Base-by-base conservation (phyloP, 805 yeast genomes). In the Wickerhamiella kurtzmanii region DNA sequence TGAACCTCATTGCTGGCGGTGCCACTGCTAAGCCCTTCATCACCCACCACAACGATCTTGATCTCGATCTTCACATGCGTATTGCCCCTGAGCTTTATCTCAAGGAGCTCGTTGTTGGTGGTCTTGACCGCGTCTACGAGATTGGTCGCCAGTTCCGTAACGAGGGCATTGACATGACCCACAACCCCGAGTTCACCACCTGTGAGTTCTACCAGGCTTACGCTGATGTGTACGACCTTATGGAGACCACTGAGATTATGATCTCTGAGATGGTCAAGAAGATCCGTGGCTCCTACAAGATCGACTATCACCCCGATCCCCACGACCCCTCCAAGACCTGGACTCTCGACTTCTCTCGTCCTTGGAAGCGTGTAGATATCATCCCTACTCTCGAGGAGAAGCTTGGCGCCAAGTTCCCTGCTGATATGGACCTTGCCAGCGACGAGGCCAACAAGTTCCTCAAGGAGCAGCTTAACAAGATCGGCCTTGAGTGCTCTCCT, bases 361-460 rank as follows among this genome's bases (percentile, higher is more conserved):
- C 98, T 55, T 89, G 98, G 98, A 92, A 87, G 80, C 82, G 98
- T 72, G 75, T 89, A 59, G 87, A 88, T 69, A 92, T 89, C 95
- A 89, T 92, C 63, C 94, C 86, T 68, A 94, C 87, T 63, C 74
- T 89, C 58, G 98, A 89, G 73, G 86, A 81, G 72, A 73, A 73
- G 53, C 82, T 78, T 63, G 76, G 79, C 58, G 94, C 81, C 62
- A 87, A 75, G 64, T 92, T 89, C 83, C 97, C 98, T 61, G 72
- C 95, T 35, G 96, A 96, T 56, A 94, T 86, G 62, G 77, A 87
- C 70, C 77, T 92, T 62, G 96, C 89, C 71, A 87, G 96, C 50
- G 82, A 72, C 43, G 96, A 86, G 70, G 85, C 97, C 57, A 92
- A 89, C 64, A 78, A 77, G 60, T 92, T 92, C 76, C 76, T 89